Evolutionary conservation across 352 stramenopile species (phyloP).

Genomic region (Phytophthora citricola): DNA sequence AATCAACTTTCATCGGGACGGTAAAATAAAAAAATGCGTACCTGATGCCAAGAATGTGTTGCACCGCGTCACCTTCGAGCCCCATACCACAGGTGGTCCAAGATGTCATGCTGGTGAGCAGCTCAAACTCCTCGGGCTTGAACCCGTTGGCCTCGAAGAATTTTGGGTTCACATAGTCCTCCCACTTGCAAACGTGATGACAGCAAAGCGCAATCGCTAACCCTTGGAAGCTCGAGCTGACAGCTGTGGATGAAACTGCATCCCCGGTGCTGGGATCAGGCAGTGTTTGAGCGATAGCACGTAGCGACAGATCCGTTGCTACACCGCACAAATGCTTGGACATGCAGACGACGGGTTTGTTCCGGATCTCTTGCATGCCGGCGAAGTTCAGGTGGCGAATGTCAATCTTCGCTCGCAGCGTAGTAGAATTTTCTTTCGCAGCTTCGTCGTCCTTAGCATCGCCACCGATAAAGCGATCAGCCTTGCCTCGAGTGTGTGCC

Average conservation of each 20-base stretch:
- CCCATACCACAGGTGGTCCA: constrained; percentile 85
- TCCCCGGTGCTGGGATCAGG: constrained; percentile 15
- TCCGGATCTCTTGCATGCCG: constrained; percentile 58
- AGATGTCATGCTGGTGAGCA: constrained; percentile 75
- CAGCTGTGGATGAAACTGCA: neutral
- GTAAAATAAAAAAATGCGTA: constrained; percentile 1
- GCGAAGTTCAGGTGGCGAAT: constrained; percentile 86
- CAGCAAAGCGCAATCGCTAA: constrained; percentile 83
- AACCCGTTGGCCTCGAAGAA: constrained; percentile 72
- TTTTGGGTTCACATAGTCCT: constrained; percentile 73
- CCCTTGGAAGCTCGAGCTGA: constrained; percentile 57
- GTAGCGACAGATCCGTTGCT: constrained; percentile 81
- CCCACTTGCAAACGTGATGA: constrained; percentile 78
- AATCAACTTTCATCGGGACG: neutral
- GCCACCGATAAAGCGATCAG: constrained; percentile 70
- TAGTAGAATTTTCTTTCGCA: constrained; percentile 35
- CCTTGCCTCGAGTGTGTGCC: constrained; percentile 74
- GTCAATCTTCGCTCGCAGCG: constrained; percentile 81
- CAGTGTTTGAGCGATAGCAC: constrained; percentile 67
- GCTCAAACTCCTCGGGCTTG: constrained; percentile 57
- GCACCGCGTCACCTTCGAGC: constrained; percentile 65
- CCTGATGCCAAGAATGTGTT: constrained; percentile 77
- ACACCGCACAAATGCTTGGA: constrained; percentile 89
- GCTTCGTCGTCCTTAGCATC: constrained; percentile 27
- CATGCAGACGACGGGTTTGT: constrained; percentile 75